Conservation (phyloP, 2,329 filamentous ascomycete genomes). For the Sclerotinia borealis region DNA sequence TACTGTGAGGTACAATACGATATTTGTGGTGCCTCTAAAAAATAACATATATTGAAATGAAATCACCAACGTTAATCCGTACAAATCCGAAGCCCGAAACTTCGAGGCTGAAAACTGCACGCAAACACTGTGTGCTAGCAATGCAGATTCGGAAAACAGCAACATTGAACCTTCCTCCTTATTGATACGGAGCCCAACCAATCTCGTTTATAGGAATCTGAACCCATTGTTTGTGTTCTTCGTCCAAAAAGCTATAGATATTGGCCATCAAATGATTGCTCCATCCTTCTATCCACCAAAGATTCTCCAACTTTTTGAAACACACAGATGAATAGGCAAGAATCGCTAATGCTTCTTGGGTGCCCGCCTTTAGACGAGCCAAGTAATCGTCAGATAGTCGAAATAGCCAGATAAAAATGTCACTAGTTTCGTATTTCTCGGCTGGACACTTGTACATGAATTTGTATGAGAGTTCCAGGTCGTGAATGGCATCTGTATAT, state of each 20-base stretch:
- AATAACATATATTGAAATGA: not conserved
- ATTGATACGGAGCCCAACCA: slow-evolving; percentile 14
- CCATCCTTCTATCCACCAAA: slow-evolving; percentile 35
- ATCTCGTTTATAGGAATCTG: slow-evolving; percentile 24
- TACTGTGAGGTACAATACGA: not conserved
- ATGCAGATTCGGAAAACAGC: not conserved
- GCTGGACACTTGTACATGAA: slow-evolving; percentile 17
- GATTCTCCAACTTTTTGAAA: slow-evolving; percentile 28
- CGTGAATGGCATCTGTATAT: slow-evolving; percentile 24
- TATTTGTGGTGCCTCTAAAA: not conserved
- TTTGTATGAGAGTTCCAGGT: slow-evolving; percentile 31
- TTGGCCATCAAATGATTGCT: slow-evolving; percentile 29
- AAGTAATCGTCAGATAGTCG: slow-evolving; percentile 33
- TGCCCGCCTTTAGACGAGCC: slow-evolving; percentile 31
- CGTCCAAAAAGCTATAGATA: slow-evolving; percentile 31
- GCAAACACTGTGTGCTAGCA: not conserved
- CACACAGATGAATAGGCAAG: slow-evolving; percentile 32
- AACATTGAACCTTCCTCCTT: not conserved
- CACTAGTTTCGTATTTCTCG: slow-evolving; percentile 30
- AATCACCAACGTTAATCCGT: not conserved
- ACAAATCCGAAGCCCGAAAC: not conserved
- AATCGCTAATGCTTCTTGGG: slow-evolving; percentile 32
- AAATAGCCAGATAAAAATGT: slow-evolving; percentile 37
- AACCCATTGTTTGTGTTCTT: slow-evolving; percentile 33
- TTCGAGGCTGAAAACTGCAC: not conserved